Base-by-base conservation (phyloP, 441 rosid species). In the Brassica hybrid region DNA sequence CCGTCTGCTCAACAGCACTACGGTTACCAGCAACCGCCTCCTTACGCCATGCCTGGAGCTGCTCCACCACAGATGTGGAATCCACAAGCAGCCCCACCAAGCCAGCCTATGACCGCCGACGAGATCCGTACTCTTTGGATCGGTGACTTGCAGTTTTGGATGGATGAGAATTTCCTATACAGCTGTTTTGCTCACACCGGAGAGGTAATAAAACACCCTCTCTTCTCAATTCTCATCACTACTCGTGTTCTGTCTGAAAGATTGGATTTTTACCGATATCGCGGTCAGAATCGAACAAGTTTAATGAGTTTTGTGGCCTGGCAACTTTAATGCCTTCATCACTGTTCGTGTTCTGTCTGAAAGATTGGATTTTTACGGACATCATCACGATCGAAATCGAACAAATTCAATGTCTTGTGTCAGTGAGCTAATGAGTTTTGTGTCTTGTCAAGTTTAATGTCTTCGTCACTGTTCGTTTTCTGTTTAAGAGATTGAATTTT, bases 51-150 rank as follows among this genome's bases (percentile, higher is more conserved):
- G 89, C 78, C 89, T 86, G 88, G 91, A 88, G 80, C 80, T n/a
- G 79, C 79, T 69, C 80, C 79, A 16, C 85, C 76, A 6, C 84
- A 85, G 79, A 79, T 79, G 82, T 79, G 82, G 82, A 79, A 69
- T 69, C 65, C 84, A 14, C 57, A 50, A 50, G 75, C 78, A n/a
- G 50, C 85, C 72, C 3, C 73, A n/a, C n/a, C n/a, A 57, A 45
- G 32, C 65, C 87, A 79, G 59, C 82, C 87, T 17, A 75, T 57
- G 68, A 71, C 75, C 63, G 84, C 86, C 1, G 89, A 86, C 10
- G 99, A 93, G 84, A 83, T 93, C 83, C 88, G 90, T 76, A 88
- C 97, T 23, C 84, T 94, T 63, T 91, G 98, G 99, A 90, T 95
- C 76, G 98, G 99, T 0, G 97, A 91, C 62, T 81, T 93, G 72